Evolutionary conservation across 345 rosid genomes (phyloP).

Genomic region (Sonneratia alba): DNA sequence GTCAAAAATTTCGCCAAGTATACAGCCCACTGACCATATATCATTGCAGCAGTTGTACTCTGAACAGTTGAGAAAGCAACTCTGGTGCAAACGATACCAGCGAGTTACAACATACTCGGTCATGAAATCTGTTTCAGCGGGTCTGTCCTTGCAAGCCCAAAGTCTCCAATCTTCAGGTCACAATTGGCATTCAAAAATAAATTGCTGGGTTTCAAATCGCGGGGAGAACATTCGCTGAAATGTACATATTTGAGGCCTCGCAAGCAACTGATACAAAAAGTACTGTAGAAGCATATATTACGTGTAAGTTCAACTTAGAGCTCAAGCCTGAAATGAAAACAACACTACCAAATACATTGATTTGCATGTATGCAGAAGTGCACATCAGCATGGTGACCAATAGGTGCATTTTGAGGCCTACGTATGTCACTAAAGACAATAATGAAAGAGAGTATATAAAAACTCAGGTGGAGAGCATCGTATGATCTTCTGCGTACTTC

Average conservation of each 20-base stretch:
- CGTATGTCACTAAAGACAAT: neutral
- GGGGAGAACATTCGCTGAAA: conserved; percentile 88
- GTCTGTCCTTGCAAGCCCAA: conserved; percentile 97
- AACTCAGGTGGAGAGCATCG: too few relatives aligned
- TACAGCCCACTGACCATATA: conserved; percentile 99
- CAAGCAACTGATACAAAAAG: conserved; percentile 85
- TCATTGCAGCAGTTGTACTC: conserved; percentile 98
- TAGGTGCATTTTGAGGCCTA: neutral
- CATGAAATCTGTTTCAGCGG: conserved; percentile 99
- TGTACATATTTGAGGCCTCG: conserved; percentile 95
- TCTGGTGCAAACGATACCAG: conserved; percentile 99
- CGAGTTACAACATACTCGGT: conserved; percentile 97
- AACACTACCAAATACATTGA: neutral
- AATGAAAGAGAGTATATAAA: neutral
- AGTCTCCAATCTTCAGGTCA: conserved; percentile 93
- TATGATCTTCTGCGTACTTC: too few relatives aligned
- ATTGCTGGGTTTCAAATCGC: conserved; percentile 94
- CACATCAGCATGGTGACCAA: neutral
- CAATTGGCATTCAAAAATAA: conserved; percentile 79
- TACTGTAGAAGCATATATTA: conserved; percentile 46
- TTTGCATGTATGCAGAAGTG: neutral
- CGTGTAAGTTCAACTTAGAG: conserved; percentile 8
- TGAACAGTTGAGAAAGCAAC: conserved; percentile 88
- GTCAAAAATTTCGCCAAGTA: conserved; percentile 89
- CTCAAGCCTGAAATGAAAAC: neutral